Evolutionary conservation across 1,284 basidiomycete genomes (phyloP).

Genomic region (Macrocybe sp.): DNA sequence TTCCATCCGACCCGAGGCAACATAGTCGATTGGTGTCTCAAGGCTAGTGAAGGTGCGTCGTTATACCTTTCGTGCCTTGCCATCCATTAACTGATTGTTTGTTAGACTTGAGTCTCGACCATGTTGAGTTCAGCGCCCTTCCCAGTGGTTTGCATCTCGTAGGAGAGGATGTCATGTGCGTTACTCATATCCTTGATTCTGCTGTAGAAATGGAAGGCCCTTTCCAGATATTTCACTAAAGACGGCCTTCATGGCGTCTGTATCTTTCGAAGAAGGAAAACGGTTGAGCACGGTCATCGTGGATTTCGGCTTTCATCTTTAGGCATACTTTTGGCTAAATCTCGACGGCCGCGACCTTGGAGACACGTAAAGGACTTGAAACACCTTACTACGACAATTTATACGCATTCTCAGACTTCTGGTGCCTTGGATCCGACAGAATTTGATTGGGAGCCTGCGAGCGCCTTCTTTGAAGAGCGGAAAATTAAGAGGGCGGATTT

Average conservation of each 20-base stretch:
- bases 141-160: conserved; percentile 78
- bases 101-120: conserved; percentile 58
- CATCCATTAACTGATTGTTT: background rate
- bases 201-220: conserved; percentile 6
- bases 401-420: conserved; percentile 43
- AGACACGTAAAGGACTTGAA: conserved; percentile 60
- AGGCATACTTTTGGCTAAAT: conserved; percentile 66
- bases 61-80: background rate
- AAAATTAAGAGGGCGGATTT: conserved; percentile 42
- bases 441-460: conserved; percentile 59
- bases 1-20: conserved; percentile 80
- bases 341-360: conserved; percentile 65
- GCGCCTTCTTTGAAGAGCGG: conserved; percentile 60
- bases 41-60: conserved; percentile 54
- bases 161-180: conserved; percentile 72
- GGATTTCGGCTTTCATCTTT: conserved; percentile 75
- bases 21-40: conserved; percentile 69
- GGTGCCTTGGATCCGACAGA: conserved; percentile 46
- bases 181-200: conserved; percentile 8
- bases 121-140: conserved; percentile 72
- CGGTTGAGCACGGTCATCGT: conserved; percentile 64
- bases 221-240: conserved; percentile 64
- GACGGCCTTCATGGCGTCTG: conserved; percentile 65
- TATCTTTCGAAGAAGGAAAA: conserved; percentile 62
- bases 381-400: conserved; percentile 50